phyloP scores from a whole-genome alignment of 257 asterid species.

The Salvia hispanica region DNA sequence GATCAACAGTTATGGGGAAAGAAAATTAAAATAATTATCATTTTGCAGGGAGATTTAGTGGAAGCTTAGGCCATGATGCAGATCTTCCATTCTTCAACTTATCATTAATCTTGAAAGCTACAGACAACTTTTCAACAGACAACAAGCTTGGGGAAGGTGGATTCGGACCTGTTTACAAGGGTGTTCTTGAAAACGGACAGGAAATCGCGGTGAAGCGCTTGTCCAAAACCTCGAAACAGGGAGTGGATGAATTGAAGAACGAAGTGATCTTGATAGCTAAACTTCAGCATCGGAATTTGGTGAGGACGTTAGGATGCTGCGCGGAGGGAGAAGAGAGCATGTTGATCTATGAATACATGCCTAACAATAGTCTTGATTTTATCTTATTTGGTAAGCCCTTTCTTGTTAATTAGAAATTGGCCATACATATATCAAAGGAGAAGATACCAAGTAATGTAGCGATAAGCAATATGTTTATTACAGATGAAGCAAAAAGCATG shows the following conservation, averaged over 20 bases:
- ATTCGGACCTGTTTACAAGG: constrained; percentile 30
- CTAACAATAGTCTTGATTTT: constrained; percentile 26
- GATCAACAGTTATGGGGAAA: background rate
- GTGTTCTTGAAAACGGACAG: constrained; percentile 7
- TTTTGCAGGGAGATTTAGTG: background rate
- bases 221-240: constrained; percentile 24
- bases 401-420: no score
- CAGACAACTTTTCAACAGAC: constrained; percentile 8
- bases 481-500: background rate
- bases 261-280: constrained; percentile 30
- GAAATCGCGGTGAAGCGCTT: constrained; percentile 30
- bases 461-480: background rate
- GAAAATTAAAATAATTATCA: background rate
- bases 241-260: constrained; percentile 31
- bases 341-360: constrained; percentile 33
- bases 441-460: no score
- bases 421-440: no score
- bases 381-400: constrained; percentile 27
- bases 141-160: constrained; percentile 34
- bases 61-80: constrained; percentile 2
- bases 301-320: constrained; percentile 25
- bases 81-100: constrained; percentile 29
- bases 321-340: constrained; percentile 24
- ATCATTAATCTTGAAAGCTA: constrained; percentile 19
- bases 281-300: constrained; percentile 30